Conservation (phyloP, 768 basidiomycete genomes). For the Rubroboletus satanas region DNA sequence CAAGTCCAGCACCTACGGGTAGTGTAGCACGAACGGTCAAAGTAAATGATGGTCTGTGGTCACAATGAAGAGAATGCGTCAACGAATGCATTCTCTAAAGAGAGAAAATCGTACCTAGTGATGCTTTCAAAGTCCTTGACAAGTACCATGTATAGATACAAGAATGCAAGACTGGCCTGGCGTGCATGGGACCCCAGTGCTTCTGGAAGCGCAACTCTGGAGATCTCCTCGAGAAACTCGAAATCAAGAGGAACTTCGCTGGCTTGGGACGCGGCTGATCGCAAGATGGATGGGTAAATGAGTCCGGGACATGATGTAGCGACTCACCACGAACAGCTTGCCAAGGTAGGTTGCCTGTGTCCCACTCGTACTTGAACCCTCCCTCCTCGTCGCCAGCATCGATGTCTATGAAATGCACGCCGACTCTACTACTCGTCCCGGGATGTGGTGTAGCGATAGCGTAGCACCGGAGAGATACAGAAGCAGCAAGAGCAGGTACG, state of each 20-base stretch:
- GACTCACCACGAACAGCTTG: constrained; percentile 48
- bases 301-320: not conserved
- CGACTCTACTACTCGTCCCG: constrained; percentile 50
- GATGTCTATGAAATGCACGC: constrained; percentile 74
- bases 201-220: constrained; percentile 35
- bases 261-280: constrained; percentile 14
- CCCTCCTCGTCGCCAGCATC: constrained; percentile 27
- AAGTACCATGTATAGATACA: constrained; percentile 91
- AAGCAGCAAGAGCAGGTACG: constrained; percentile 93
- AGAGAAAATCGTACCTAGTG: constrained; percentile 48
- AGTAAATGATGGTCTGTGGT: constrained; percentile 65
- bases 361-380: constrained; percentile 78
- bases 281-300: not conserved
- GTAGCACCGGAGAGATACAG: constrained; percentile 94
- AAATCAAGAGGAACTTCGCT: constrained; percentile 54
- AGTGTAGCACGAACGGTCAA: constrained; percentile 84
- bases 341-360: constrained; percentile 76
- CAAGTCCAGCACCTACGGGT: constrained; percentile 93
- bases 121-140: constrained; percentile 37
- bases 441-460: constrained; percentile 72
- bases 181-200: constrained; percentile 35
- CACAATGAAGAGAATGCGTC: constrained; percentile 5
- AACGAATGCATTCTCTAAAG: constrained; percentile 12
- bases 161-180: constrained; percentile 66
- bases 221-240: constrained; percentile 69